A percentile compares a stretch with the other conserved stretches of the same genome.
Evolutionary conservation across 2,329 filamentous ascomycete species (phyloP).

Genomic region (Penicillium corylophilum): DNA sequence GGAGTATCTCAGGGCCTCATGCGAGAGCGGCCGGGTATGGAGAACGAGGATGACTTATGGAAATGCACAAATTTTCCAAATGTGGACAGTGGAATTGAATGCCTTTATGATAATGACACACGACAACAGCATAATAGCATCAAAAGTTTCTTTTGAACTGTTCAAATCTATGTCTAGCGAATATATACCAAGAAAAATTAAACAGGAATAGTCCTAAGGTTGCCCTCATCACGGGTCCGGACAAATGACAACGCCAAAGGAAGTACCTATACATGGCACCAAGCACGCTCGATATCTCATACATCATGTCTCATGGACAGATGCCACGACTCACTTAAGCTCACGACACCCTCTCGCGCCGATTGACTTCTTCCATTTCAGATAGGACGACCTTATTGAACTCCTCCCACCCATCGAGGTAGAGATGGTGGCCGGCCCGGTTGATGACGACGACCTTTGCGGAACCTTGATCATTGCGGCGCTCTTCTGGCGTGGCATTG

Average conservation of each 20-base stretch:
- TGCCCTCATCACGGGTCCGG: not conserved
- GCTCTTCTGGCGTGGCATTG: conserved; percentile 65
- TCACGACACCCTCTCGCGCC: conserved; percentile 24
- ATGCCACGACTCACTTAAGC: not conserved
- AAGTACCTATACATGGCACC: conserved; percentile 2
- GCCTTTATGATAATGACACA: not conserved
- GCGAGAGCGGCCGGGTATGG: conserved; percentile 6
- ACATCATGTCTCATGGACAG: conserved; percentile 7
- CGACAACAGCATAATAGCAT: too few species aligned
- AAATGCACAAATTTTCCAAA: not conserved
- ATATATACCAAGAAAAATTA: conserved; percentile 9
- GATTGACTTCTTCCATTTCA: conserved; percentile 64
- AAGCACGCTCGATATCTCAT: conserved; percentile 13
- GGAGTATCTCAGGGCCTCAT: conserved; percentile 26
- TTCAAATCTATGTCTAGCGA: conserved; percentile 14
- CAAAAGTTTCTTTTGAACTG: too few species aligned
- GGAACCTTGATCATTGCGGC: conserved; percentile 69
- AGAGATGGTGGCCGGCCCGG: conserved; percentile 70
- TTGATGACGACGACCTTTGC: conserved; percentile 79
- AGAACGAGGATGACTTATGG: conserved; percentile 1
- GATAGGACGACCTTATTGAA: conserved; percentile 65
- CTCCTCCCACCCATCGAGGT: conserved; percentile 67
- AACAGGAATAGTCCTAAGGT: not conserved
- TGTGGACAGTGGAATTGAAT: not conserved
- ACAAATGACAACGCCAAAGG: conserved; percentile 3